These are phyloP conservation scores for Lentinula sp. DNA, from an alignment of 768 basidiomycete genomes.

Conservation along the genomic window DNA sequence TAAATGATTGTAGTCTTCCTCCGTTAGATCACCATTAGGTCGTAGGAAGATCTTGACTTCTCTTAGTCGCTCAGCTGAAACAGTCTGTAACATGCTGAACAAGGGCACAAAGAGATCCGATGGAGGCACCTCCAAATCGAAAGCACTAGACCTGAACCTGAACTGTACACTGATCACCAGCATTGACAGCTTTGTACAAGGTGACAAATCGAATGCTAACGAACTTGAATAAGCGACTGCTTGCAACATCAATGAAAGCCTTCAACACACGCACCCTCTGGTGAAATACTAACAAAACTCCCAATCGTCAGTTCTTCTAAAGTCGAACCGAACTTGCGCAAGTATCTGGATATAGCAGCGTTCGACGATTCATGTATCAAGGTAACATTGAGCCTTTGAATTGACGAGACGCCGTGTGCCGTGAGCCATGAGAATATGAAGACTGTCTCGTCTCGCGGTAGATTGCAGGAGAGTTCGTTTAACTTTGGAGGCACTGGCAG, in stretches of 20 bases:
- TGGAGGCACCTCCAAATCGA: not conserved
- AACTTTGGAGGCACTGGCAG: not conserved
- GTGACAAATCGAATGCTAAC: not conserved
- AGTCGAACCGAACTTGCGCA: not conserved
- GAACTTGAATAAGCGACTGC: not conserved
- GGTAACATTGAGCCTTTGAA: not conserved
- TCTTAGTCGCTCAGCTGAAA: not conserved
- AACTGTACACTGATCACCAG: not conserved
- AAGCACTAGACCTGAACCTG: not conserved
- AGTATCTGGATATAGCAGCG: not conserved
- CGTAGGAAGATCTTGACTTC: not conserved
- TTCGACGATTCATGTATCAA: not conserved
- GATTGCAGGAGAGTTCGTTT: not conserved
- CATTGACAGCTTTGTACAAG: not conserved
- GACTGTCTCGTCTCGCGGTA: not conserved
- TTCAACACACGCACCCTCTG: not conserved
- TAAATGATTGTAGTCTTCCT: not conserved
- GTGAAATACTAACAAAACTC: not conserved
- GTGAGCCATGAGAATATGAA: constrained; percentile 2
- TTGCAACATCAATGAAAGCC: not conserved
- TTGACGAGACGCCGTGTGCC: not conserved
- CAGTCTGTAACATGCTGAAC: not conserved
- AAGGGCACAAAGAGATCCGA: not conserved
- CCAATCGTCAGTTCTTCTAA: not conserved
- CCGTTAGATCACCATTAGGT: not conserved